A percentile compares a stretch with the other conserved stretches of the same genome.
Conservation (phyloP, 257 asterid genomes). For the Forsythia viridissima region DNA sequence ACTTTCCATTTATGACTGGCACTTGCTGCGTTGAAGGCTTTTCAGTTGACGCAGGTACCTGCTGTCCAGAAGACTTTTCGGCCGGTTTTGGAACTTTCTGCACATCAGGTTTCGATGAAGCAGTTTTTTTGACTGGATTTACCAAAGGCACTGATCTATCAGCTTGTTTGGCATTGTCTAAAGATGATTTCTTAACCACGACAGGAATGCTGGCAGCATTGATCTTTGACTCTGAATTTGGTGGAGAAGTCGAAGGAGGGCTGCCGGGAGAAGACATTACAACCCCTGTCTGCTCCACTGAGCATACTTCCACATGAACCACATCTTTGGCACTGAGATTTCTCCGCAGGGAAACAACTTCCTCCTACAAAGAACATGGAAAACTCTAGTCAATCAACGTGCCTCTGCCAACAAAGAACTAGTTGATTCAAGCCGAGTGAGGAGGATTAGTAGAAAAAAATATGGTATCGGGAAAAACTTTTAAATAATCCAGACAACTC, state of each 20-base stretch:
- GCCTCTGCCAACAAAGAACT: no score
- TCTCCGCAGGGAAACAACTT: slow-evolving; percentile 36
- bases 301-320: slow-evolving; percentile 28
- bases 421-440: no score
- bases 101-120: slow-evolving; percentile 32
- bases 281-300: slow-evolving; percentile 25
- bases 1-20: slow-evolving; percentile 33
- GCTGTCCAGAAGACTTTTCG: slow-evolving; percentile 39
- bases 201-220: slow-evolving; percentile 30
- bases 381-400: not conserved
- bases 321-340: slow-evolving; percentile 34
- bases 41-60: slow-evolving; percentile 10
- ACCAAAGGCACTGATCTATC: slow-evolving; percentile 30
- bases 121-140: slow-evolving; percentile 37
- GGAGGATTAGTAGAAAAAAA: not conserved
- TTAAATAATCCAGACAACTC: not conserved
- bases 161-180: slow-evolving; percentile 43
- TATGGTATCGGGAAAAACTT: not conserved
- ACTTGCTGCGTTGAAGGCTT: slow-evolving; percentile 23
- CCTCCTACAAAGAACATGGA: slow-evolving; percentile 49
- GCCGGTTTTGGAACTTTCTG: slow-evolving; percentile 38
- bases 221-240: slow-evolving; percentile 40
- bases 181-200: slow-evolving; percentile 37
- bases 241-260: slow-evolving; percentile 35
- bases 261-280: slow-evolving; percentile 47